Evolutionary conservation across 1,284 basidiomycete genomes (phyloP).

Genomic region (Neolentinus lepideus): DNA sequence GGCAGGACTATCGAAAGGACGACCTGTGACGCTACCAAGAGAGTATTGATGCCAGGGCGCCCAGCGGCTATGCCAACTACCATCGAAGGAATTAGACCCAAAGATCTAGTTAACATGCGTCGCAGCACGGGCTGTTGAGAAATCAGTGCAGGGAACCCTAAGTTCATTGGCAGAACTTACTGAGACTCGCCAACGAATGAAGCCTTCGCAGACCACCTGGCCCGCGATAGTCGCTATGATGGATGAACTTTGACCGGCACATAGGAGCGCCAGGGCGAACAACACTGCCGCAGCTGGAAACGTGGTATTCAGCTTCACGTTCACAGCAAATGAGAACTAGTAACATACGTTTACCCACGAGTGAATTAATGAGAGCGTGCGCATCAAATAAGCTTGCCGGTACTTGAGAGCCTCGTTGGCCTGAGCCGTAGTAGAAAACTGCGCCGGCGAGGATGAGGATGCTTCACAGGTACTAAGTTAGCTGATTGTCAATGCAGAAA

Average conservation of each 20-base stretch:
- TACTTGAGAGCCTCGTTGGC: slow-evolving; percentile 21
- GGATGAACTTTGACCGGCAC: slow-evolving; percentile 87
- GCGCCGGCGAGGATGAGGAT: slow-evolving; percentile 64
- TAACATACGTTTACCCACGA: slow-evolving; percentile 60
- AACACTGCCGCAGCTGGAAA: slow-evolving; percentile 63
- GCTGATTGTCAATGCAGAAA: slow-evolving; percentile 12
- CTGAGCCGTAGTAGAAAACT: slow-evolving; percentile 65
- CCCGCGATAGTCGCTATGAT: slow-evolving; percentile 92
- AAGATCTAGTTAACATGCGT: slow-evolving; percentile 75
- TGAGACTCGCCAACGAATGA: slow-evolving; percentile 85
- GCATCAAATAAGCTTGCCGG: slow-evolving; percentile 81
- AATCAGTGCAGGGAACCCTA: neutral
- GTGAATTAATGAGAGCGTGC: slow-evolving; percentile 59
- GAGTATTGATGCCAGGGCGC: slow-evolving; percentile 65
- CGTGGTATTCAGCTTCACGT: neutral
- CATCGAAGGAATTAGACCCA: slow-evolving; percentile 86
- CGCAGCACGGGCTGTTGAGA: slow-evolving; percentile 68
- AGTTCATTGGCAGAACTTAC: slow-evolving; percentile 33
- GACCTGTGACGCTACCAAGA: slow-evolving; percentile 88
- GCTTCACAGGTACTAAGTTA: slow-evolving; percentile 25
- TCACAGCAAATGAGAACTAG: neutral
- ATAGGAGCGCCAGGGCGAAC: slow-evolving; percentile 82
- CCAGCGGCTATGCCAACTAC: slow-evolving; percentile 76
- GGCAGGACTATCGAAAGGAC: slow-evolving; percentile 85
- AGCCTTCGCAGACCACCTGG: slow-evolving; percentile 91